Evolutionary conservation across 2,329 filamentous ascomycete species (phyloP).

Genomic region (Colletotrichum sp.): DNA sequence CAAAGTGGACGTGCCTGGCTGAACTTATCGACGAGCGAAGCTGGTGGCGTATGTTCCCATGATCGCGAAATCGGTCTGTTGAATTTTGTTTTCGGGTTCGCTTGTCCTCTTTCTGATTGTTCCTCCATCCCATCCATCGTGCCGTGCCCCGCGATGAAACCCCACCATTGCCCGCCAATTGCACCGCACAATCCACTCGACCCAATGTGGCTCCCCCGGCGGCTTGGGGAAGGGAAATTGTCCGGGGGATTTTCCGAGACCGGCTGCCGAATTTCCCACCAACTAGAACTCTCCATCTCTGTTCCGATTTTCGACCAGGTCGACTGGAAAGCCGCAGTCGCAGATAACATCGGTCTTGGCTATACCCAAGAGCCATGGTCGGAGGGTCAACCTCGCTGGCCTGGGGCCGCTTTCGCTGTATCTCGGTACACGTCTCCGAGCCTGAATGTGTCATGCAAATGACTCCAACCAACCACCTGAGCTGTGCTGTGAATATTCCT

Average conservation of each 20-base stretch:
- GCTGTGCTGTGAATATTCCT: background rate
- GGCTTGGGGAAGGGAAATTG: conserved; percentile 15
- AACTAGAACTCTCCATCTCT: conserved; percentile 25
- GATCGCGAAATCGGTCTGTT: background rate
- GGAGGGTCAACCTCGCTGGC: background rate
- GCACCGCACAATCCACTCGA: conserved; percentile 10
- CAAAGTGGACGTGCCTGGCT: background rate
- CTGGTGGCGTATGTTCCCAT: background rate
- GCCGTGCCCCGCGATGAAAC: conserved; percentile 25
- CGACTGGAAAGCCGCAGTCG: background rate
- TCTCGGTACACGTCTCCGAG: conserved; percentile 13
- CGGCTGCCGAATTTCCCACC: conserved; percentile 37
- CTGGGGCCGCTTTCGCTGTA: conserved; percentile 3
- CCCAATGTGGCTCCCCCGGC: background rate
- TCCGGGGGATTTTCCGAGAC: conserved; percentile 24
- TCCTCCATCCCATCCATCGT: background rate
- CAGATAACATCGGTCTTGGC: conserved; percentile 1
- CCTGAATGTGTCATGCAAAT: background rate
- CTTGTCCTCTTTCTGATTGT: background rate
- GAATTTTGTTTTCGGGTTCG: background rate
- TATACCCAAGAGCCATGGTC: background rate
- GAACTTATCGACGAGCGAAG: background rate
- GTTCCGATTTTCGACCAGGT: background rate
- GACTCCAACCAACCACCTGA: background rate
- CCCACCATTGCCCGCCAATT: conserved; percentile 18